Evolutionary conservation across 2,329 filamentous ascomycete species (phyloP), one percentile per base, ranked within the genome.

Genomic region (Cytospora mali): DNA sequence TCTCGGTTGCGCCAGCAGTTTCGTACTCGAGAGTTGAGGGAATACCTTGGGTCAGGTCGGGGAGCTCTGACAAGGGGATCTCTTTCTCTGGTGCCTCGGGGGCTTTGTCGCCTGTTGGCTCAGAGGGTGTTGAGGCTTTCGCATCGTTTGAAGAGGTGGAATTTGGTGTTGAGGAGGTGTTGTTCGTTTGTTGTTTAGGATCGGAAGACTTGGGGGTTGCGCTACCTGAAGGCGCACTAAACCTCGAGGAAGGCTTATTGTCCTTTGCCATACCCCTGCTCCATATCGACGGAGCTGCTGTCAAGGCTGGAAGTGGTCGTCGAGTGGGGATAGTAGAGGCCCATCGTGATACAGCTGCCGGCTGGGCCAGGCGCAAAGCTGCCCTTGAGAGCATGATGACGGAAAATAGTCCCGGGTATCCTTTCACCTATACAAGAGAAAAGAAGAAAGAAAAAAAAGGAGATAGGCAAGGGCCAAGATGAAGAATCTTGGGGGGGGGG

Each of bases 11-110:
- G 65, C 79, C 76, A 0, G 79, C 76, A 62, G 89, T 84, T 76
- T 97, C 94, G 64, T 88, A 88, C 62, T 89, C 91, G 61, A 97
- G 83, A 1, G 93, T 97, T 2, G 93, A 97, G 0, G 94, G 94
- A 66, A 98, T 96, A 67, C 94, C 94, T 72, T 94, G 89, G n/a
- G 92, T 95, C 51, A 98, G 82, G 73, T 98, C 93, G 58, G 94
- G 94, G 14, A 97, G 85, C 58, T 91, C 88, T 70, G 88, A 84
- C 58, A 85, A 81, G 27, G 86, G 80, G 68, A 83, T 78, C 63
- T 78, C 69, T 57, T 79, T 75, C 57, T 79, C 76, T 54, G 75
- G 66, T 50, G 79, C 75, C 60, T 77, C 70, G 28, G 63, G 48
- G 54, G 56, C 23, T 23, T 61, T 65, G 25, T 59, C 62, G 53